phyloP scores from a whole-genome alignment of 2,329 filamentous ascomycete species.

The Nigrospora osmanthi region DNA sequence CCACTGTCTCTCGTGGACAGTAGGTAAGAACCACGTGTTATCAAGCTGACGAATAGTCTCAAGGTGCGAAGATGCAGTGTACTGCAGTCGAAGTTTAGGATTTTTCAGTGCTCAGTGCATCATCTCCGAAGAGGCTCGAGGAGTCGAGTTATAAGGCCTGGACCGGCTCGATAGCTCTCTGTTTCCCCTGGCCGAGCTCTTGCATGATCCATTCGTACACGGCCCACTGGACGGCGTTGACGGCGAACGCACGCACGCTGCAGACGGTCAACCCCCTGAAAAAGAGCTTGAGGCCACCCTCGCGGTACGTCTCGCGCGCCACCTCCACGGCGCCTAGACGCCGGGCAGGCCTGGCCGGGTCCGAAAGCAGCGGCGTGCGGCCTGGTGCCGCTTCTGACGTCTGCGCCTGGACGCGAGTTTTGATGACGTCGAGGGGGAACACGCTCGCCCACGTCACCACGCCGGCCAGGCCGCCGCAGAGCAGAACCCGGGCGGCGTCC shows the following conservation, averaged over 20 bases:
- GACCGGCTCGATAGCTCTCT: constrained; percentile 3
- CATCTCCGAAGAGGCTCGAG: too few species aligned
- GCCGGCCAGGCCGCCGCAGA: constrained; percentile 83
- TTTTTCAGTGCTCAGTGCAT: too few species aligned
- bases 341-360: constrained; percentile 11
- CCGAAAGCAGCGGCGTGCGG: constrained; percentile 23
- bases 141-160: too few species aligned
- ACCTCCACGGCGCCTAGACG: constrained; percentile 52
- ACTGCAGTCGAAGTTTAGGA: too few species aligned
- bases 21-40: too few species aligned
- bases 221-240: constrained; percentile 91
- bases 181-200: constrained; percentile 33
- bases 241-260: constrained; percentile 78
- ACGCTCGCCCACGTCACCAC: constrained; percentile 84
- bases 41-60: too few species aligned
- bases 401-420: constrained; percentile 85
- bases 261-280: constrained; percentile 73
- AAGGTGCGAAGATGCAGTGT: too few species aligned
- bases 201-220: constrained; percentile 85
- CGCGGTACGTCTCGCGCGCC: constrained; percentile 56
- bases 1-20: too few species aligned
- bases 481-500: constrained; percentile 55
- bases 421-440: constrained; percentile 87
- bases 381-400: constrained; percentile 15
- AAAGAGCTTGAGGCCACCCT: constrained; percentile 55